Evolutionary conservation across 352 stramenopile species (phyloP).

Genomic region (Globisporangium abappressorium): DNA sequence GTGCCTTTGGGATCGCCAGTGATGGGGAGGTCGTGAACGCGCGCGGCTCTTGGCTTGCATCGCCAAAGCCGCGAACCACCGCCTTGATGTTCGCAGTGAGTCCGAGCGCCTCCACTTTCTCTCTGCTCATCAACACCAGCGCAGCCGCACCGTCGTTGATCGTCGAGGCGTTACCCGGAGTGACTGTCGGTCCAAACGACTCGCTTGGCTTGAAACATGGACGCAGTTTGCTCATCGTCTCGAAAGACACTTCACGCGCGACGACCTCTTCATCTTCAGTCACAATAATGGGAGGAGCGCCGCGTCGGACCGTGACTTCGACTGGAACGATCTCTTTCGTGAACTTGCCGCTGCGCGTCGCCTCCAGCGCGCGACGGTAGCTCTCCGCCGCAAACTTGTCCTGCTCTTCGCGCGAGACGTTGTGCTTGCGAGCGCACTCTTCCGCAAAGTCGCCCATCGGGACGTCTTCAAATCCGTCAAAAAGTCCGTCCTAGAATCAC

Average conservation of each 20-base stretch:
- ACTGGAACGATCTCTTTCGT: constrained; percentile 83
- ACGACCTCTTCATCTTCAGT: constrained; percentile 90
- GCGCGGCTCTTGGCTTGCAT: constrained; percentile 78
- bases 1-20: constrained; percentile 89
- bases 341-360: constrained; percentile 65
- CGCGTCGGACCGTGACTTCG: constrained; percentile 53
- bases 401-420: constrained; percentile 89
- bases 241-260: constrained; percentile 64
- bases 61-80: constrained; percentile 61
- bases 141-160: constrained; percentile 96
- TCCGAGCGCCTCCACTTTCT: constrained; percentile 60
- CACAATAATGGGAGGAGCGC: constrained; percentile 23
- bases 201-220: constrained; percentile 85
- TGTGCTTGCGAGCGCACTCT: constrained; percentile 83
- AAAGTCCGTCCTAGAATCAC: constrained; percentile 90
- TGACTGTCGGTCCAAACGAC: constrained; percentile 88
- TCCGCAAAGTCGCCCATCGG: constrained; percentile 96
- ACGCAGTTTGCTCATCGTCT: constrained; percentile 83
- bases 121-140: constrained; percentile 91
- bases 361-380: constrained; percentile 81
- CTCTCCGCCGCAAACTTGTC: constrained; percentile 91
- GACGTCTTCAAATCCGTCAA: constrained; percentile 91
- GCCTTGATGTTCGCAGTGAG: constrained; percentile 55
- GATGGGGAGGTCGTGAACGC: constrained; percentile 94
- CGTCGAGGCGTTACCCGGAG: constrained; percentile 92